Percentiles rank a stretch among this genome's conserved stretches.
These are phyloP conservation scores for Spathaspora girioi DNA, from an alignment of 805 yeast genomes.

Conservation along the genomic window DNA sequence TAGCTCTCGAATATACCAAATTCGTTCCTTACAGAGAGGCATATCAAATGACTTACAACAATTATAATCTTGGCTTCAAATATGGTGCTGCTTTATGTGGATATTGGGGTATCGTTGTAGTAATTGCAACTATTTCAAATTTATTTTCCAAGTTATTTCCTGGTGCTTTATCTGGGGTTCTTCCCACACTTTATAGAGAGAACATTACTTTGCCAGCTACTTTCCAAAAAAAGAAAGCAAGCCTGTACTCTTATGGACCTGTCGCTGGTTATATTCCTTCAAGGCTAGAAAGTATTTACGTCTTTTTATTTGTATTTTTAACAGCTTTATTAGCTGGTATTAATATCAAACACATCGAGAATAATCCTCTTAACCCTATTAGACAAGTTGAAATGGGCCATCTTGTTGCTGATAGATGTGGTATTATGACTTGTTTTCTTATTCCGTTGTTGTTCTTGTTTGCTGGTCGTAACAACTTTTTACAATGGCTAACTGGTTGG, in stretches of 20 bases:
- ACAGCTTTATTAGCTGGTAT: constrained; percentile 25
- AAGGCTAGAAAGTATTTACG: constrained; percentile 46
- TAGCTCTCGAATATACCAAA: constrained; percentile 25
- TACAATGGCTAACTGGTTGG: constrained; percentile 57
- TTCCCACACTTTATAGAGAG: constrained; percentile 19
- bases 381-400: constrained; percentile 29
- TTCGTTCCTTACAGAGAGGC: constrained; percentile 37
- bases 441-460: constrained; percentile 60
- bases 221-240: constrained; percentile 13
- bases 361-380: constrained; percentile 15
- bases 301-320: constrained; percentile 36
- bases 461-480: constrained; percentile 71
- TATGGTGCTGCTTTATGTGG: constrained; percentile 40
- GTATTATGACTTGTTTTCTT: constrained; percentile 46
- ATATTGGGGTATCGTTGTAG: constrained; percentile 45
- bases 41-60: constrained; percentile 12
- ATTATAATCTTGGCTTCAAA: constrained; percentile 40
- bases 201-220: constrained; percentile 27
- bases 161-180: constrained; percentile 25
- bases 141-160: constrained; percentile 42
- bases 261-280: constrained; percentile 43
- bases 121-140: constrained; percentile 39
- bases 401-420: constrained; percentile 54
- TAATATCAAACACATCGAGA: constrained; percentile 20
- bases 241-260: constrained; percentile 9